Percentiles rank a stretch among this genome's conserved stretches.
Conservation (phyloP, 768 basidiomycete genomes). For the Polyporus arcularius region DNA sequence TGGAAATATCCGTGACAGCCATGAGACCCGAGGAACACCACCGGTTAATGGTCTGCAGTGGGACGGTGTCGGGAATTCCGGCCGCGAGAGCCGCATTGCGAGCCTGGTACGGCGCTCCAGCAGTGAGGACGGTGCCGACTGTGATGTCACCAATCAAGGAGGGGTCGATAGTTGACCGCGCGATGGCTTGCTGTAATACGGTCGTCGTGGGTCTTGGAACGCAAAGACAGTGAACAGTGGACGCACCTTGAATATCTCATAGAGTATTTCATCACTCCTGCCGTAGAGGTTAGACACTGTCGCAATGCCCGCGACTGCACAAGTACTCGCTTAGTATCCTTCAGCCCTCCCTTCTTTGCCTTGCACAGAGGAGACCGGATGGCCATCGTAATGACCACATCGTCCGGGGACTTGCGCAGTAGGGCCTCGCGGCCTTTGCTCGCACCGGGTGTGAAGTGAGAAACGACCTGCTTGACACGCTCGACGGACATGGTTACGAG, state of each 20-base stretch:
- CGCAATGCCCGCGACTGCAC: not conserved
- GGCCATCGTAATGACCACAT: constrained; percentile 83
- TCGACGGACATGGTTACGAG: constrained; percentile 41
- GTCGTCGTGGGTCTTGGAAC: not conserved
- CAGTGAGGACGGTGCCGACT: constrained; percentile 74
- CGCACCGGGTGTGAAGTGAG: constrained; percentile 49
- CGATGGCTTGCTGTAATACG: constrained; percentile 53
- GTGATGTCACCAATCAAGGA: constrained; percentile 72
- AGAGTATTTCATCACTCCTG: constrained; percentile 78
- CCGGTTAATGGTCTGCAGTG: constrained; percentile 73
- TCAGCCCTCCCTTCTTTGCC: constrained; percentile 74
- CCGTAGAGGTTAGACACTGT: not conserved
- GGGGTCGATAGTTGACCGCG: constrained; percentile 61
- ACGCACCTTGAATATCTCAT: constrained; percentile 76
- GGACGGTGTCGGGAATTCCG: constrained; percentile 77
- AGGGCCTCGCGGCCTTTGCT: constrained; percentile 51
- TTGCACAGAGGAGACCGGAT: constrained; percentile 77
- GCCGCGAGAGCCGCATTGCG: constrained; percentile 77
- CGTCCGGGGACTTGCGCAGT: constrained; percentile 62
- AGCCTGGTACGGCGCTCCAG: constrained; percentile 67
- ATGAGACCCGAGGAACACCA: constrained; percentile 88
- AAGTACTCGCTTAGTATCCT: constrained; percentile 59
- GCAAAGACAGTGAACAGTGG: constrained; percentile 15
- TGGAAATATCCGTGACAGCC: constrained; percentile 76
- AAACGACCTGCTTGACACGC: constrained; percentile 64